Evolutionary conservation across 768 basidiomycete species (phyloP), one percentile per base, ranked within the genome.

Genomic region (Dentipellis sp.): DNA sequence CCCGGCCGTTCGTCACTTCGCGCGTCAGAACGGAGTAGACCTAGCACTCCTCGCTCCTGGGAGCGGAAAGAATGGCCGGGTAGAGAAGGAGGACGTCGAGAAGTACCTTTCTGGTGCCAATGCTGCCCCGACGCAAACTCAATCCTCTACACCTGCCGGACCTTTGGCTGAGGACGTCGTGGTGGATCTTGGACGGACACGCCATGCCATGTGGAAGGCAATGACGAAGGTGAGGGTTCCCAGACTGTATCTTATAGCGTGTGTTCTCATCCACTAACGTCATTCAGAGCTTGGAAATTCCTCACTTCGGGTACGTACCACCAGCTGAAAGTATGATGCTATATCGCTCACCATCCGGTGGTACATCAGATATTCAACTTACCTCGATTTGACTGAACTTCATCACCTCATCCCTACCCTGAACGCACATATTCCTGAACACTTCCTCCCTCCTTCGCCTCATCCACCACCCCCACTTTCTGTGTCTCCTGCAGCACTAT

Each of bases 141-240:
- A 22, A 16, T 10, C 48, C 10, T 42, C 40, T 3, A 55, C 50
- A 1, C 52, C 35, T 50, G 61, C 4, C 54, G 55, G 35, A 51
- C 55, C 21, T 63, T 58, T 16, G 61, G 76, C 46, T 23, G 57
- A 50, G 40, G 86, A 89, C 56, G 70, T 77, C 10, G 71, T 85
- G 2, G 79, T 91, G 2, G 88, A 89, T 53, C 75, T 94, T 22
- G 84, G 83, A 4, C 74, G 89, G 60, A 91, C 88, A 12, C 74
- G 91, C 54, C 80, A 83, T 64, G 83, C 82, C 10, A 94, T 94
- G 91, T 94, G 83, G 84, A 89, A 88, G 62, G 86, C 89, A 2
- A 94, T 94, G 91, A 79, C 76, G 10, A 89, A 88, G 80, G 89
- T 84, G 50, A 23, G 71, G 17, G 45, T 17, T 39, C 22, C 48